These are phyloP conservation scores for Posidonia oceanica DNA, from an alignment of 116 monocot species.

Conservation along the genomic window DNA sequence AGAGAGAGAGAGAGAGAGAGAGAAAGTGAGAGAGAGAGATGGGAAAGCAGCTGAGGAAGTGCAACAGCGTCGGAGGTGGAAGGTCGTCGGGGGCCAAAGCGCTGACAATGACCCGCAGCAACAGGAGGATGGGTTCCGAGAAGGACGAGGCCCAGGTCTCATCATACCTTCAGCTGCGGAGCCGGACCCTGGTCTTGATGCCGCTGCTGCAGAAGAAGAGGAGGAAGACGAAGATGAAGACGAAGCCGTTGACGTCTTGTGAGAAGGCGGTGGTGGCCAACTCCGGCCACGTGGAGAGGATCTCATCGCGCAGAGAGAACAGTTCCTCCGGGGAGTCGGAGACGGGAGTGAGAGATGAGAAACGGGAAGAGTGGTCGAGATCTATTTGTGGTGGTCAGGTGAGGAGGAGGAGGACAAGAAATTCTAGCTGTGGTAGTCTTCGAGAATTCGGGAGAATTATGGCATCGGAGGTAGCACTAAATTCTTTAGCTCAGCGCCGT, in stretches of 20 bases:
- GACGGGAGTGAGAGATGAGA: neutral
- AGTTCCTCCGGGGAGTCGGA: no score
- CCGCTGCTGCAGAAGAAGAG: neutral
- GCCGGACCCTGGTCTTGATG: neutral
- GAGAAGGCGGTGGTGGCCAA: no score
- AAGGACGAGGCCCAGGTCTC: neutral
- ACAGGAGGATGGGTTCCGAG: neutral
- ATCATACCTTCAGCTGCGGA: neutral
- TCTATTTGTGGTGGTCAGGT: neutral
- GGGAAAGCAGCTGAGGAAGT: neutral
- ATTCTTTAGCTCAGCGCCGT: neutral
- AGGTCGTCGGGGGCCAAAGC: neutral
- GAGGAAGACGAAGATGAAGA: no score
- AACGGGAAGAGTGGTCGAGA: neutral
- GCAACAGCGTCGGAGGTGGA: neutral
- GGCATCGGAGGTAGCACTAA: neutral
- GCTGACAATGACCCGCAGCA: neutral
- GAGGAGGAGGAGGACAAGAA: neutral
- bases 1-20: no score
- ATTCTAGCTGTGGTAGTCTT: no score
- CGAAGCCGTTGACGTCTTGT: no score
- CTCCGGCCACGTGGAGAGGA: no score
- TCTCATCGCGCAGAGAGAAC: no score
- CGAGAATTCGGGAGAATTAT: neutral
- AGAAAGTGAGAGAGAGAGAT: neutral